Evolutionary conservation across 2,329 filamentous ascomycete species (phyloP).

Genomic region (Colletotrichum lini): DNA sequence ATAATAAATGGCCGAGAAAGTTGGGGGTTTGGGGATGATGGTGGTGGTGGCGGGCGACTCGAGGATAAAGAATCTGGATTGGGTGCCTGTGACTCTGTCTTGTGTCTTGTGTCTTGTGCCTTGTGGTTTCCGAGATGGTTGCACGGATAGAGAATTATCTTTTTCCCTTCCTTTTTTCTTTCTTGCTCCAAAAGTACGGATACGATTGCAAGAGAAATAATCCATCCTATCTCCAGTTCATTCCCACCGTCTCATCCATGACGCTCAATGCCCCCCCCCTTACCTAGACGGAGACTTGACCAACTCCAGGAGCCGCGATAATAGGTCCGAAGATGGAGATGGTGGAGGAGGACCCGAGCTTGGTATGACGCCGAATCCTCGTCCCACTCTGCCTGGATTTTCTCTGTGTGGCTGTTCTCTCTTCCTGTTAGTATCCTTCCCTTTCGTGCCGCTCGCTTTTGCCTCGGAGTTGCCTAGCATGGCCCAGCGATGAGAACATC

Average conservation of each 20-base stretch:
- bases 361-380: constrained; percentile 34
- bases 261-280: constrained; percentile 24
- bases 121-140: constrained; percentile 27
- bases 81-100: neutral
- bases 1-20: constrained; percentile 5
- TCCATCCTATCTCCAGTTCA: constrained; percentile 39
- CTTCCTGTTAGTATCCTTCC: neutral
- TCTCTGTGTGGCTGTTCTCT: neutral
- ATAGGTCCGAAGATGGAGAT: constrained; percentile 40
- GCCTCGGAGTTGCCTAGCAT: neutral
- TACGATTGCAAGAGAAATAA: constrained; percentile 29
- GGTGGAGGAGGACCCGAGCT: constrained; percentile 33
- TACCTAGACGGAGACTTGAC: constrained; percentile 11
- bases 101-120: constrained; percentile 2
- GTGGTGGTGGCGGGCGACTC: constrained; percentile 18
- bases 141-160: neutral
- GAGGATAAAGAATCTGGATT: constrained; percentile 31
- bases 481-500: neutral
- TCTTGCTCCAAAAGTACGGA: constrained; percentile 15
- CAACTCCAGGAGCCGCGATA: constrained; percentile 35
- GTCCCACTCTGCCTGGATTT: constrained; percentile 29
- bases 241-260: constrained; percentile 37
- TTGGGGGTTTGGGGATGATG: neutral
- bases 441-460: too few relatives aligned
- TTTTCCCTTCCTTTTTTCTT: neutral